Evolutionary conservation across 768 basidiomycete species (phyloP), one percentile per base, ranked within the genome.

Genomic region (Scleroderma citrinum): DNA sequence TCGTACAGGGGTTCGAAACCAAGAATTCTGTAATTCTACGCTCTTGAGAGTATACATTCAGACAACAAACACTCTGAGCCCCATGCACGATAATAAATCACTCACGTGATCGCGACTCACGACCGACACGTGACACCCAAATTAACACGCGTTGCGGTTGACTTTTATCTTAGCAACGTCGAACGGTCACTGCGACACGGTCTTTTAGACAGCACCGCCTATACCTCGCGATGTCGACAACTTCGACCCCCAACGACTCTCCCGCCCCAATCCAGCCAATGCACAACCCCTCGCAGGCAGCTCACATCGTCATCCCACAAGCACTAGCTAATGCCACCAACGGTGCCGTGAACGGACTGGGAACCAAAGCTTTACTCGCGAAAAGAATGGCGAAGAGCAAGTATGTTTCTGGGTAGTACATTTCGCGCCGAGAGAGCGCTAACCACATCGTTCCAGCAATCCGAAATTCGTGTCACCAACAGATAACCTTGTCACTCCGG

Each of bases 401-500:
- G 94, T 95, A 49, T 62, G 91, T 77, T 23, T 24, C 36, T 31
- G 29, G 26, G 29, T 24, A 30, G 44, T 29, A 38, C 24, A 13
- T 16, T 17, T 34, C 37, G 8, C 39, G 40, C 12, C 20, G 4
- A 31, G 26, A 31, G 30, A 44, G 31, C n/a, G n/a, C 48, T 53
- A 34, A 29, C 26, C 26, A 47, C 46, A 50, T 35, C 58, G 52
- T 14, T 14, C 26, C 63, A 92, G 92, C 65, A 96, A 96, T 66
- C 86, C 90, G 19, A 81, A 81, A 30, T 92, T 81, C 62, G 74
- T 94, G 60, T 97, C 95, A 16, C 95, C 95, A 2, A 96, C 95
- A 8, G 95, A 99, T 67, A 90, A 87, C 63, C 76, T 98, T 68
- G 82, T 97, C 76, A 95, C 92, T 2, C 95, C 95, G 3, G 83